These are phyloP conservation scores for Yarrowia sp. DNA, from an alignment of 805 yeast genomes.

Conservation along the genomic window DNA sequence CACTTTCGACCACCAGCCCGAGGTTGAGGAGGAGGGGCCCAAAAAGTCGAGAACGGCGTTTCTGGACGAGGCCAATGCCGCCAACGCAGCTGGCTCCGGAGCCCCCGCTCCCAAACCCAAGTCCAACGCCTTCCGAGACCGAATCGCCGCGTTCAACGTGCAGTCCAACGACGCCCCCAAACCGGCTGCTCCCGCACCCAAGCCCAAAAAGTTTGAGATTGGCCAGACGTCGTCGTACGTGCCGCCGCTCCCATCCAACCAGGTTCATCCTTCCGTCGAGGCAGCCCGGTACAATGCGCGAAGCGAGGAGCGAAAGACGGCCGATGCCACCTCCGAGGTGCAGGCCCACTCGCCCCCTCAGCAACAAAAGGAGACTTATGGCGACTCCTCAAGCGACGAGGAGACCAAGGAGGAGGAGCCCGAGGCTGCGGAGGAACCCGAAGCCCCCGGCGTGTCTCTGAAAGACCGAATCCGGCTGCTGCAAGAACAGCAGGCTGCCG, in stretches of 20 bases:
- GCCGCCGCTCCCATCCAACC: constrained; percentile 41
- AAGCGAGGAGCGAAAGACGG: constrained; percentile 25
- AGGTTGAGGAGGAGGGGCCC: constrained; percentile 31
- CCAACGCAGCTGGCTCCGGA: constrained; percentile 10
- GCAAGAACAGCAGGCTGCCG: constrained; percentile 78
- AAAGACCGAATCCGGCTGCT: constrained; percentile 83
- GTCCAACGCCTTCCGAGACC: constrained; percentile 44
- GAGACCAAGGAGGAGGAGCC: constrained; percentile 28
- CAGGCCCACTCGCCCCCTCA: constrained; percentile 39
- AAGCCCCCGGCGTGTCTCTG: constrained; percentile 72
- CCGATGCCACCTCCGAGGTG: constrained; percentile 29
- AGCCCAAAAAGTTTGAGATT: constrained; percentile 46
- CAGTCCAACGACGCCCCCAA: constrained; percentile 32
- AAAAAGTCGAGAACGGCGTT: constrained; percentile 30
- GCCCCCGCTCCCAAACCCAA: constrained; percentile 24
- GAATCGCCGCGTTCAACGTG: constrained; percentile 51
- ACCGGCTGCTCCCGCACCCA: constrained; percentile 45
- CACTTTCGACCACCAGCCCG: constrained; percentile 31
- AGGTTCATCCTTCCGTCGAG: constrained; percentile 25
- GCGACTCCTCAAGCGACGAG: constrained; percentile 34
- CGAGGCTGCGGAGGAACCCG: constrained; percentile 43
- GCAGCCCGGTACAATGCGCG: constrained; percentile 23
- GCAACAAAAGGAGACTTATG: constrained; percentile 31
- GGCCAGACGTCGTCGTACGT: constrained; percentile 60
- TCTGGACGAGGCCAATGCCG: constrained; percentile 30